phyloP scores from a whole-genome alignment of 805 yeast genomes.

The Wickerhamiella nectarea region DNA sequence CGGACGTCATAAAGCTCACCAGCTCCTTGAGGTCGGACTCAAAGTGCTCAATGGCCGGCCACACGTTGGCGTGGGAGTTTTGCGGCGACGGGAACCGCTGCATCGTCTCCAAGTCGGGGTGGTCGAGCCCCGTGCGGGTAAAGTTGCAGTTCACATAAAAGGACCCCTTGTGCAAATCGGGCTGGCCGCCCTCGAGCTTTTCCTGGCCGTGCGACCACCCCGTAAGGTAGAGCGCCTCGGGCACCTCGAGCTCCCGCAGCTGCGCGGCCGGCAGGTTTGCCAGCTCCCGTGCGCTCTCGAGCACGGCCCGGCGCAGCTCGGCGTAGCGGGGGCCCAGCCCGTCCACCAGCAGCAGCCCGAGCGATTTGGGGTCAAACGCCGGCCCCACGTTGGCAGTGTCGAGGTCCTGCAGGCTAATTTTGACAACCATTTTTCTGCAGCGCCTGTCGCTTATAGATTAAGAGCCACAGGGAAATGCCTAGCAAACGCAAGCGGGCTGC shows the following conservation, averaged over 20 bases:
- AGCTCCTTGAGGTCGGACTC: constrained; percentile 21
- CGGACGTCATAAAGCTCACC: constrained; percentile 35
- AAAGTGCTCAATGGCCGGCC: constrained; percentile 33
- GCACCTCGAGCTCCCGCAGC: constrained; percentile 32
- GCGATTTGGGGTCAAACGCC: constrained; percentile 44
- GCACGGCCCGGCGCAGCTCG: constrained; percentile 31
- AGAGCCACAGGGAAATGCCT: too few relatives aligned
- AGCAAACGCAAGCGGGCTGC: too few relatives aligned
- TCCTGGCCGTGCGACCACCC: constrained; percentile 55
- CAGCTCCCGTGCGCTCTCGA: constrained; percentile 32
- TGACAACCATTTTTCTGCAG: not conserved
- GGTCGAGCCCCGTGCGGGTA: constrained; percentile 33
- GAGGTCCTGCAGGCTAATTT: constrained; percentile 14
- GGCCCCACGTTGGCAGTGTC: constrained; percentile 27
- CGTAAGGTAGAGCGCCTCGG: constrained; percentile 38
- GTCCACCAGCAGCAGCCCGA: constrained; percentile 39
- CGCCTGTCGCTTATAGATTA: too few relatives aligned
- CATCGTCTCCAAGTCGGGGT: constrained; percentile 27
- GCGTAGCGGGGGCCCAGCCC: constrained; percentile 31
- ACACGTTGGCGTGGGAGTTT: constrained; percentile 38
- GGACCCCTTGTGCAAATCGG: constrained; percentile 42
- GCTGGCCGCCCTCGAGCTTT: constrained; percentile 31
- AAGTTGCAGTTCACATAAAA: constrained; percentile 47
- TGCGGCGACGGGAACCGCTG: constrained; percentile 26
- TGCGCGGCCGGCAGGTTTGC: constrained; percentile 29